Evolutionary conservation across 805 yeast genomes (phyloP).

Genomic region (Komagataella phaffii): DNA sequence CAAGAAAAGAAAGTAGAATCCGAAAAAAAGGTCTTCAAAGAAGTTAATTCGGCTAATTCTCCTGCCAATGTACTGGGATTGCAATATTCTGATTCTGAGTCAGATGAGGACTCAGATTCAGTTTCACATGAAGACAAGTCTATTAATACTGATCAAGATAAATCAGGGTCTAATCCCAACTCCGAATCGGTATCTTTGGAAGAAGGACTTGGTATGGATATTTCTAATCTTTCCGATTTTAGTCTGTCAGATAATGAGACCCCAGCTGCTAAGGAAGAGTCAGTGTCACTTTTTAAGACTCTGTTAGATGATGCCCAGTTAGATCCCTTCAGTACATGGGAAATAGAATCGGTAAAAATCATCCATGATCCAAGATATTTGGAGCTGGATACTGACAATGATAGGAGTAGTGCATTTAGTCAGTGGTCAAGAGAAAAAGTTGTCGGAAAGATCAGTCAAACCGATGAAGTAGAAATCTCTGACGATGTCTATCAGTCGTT

Average conservation of each 20-base stretch:
- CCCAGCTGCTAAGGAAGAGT: neutral
- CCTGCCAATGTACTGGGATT: neutral
- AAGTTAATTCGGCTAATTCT: neutral
- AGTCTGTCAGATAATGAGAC: neutral
- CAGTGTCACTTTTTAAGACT: slow-evolving; percentile 2
- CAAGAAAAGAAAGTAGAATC: slow-evolving; percentile 4
- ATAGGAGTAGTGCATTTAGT: slow-evolving; percentile 1
- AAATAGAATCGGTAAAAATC: slow-evolving; percentile 9
- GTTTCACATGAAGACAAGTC: neutral
- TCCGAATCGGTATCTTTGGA: slow-evolving; percentile 1
- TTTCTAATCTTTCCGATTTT: neutral
- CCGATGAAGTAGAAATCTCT: neutral
- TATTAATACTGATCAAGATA: neutral
- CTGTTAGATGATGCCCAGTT: slow-evolving; percentile 6
- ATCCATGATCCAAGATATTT: slow-evolving; percentile 11
- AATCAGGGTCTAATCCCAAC: neutral
- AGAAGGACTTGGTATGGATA: neutral
- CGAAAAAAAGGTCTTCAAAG: neutral
- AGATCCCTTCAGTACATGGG: slow-evolving; percentile 12
- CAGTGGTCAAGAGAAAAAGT: slow-evolving; percentile 1
- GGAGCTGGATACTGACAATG: slow-evolving; percentile 8
- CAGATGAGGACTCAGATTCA: neutral
- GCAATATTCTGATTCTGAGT: neutral
- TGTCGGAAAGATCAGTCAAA: neutral
- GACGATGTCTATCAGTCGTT: neutral